Conservation (phyloP, 2,329 filamentous ascomycete species). For the Penicillium griseofulvum region DNA sequence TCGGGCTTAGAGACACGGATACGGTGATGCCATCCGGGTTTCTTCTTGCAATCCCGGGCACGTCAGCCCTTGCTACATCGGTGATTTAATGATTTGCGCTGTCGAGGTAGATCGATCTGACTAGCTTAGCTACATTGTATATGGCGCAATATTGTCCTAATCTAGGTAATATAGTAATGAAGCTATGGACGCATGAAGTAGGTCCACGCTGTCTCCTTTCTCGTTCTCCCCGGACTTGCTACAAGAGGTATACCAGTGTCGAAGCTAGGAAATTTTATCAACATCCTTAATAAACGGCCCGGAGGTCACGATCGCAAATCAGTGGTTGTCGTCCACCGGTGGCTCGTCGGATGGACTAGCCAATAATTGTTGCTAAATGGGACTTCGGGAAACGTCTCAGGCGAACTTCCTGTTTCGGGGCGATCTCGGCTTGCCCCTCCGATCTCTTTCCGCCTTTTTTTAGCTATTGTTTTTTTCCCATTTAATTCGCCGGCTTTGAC, state of each 20-base stretch:
- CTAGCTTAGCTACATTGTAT: not conserved
- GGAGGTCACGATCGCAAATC: slow-evolving; percentile 1
- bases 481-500: not conserved
- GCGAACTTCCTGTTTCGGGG: slow-evolving; percentile 25
- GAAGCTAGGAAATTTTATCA: not conserved
- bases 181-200: not conserved
- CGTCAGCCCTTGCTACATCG: not conserved
- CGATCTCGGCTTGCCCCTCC: slow-evolving; percentile 21
- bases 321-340: slow-evolving; percentile 3
- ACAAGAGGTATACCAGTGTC: not conserved
- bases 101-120: not conserved
- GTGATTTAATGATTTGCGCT: not conserved
- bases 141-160: not conserved
- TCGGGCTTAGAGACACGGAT: not conserved
- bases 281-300: not conserved
- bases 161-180: not conserved
- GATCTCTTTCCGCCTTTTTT: slow-evolving; percentile 6
- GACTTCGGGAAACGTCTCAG: slow-evolving; percentile 8
- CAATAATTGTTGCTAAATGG: slow-evolving; percentile 9
- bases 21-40: slow-evolving; percentile 4
- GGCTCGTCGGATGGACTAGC: slow-evolving; percentile 8
- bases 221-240: not conserved
- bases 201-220: not conserved
- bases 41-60: not conserved
- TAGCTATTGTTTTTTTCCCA: not conserved